phyloP scores from a whole-genome alignment of 805 yeast genomes.

The Hanseniaspora valbyensis region DNA sequence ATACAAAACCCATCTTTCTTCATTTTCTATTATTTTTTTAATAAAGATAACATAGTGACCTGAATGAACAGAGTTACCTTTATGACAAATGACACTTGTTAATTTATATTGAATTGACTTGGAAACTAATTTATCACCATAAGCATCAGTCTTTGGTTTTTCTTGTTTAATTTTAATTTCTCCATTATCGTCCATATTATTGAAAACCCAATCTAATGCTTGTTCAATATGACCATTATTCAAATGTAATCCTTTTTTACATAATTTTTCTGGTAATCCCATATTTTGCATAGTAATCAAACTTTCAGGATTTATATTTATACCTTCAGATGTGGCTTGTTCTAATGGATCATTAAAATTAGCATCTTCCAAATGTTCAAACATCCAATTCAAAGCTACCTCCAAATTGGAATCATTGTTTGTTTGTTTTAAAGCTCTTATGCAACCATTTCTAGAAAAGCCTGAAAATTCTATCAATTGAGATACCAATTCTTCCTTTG shows the following conservation, averaged over 20 bases:
- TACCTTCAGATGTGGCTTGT: conserved; percentile 21
- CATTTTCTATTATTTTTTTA: conserved; percentile 33
- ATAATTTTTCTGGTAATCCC: conserved; percentile 64
- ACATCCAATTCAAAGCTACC: conserved; percentile 80
- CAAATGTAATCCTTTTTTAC: conserved; percentile 59
- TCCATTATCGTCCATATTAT: conserved; percentile 70
- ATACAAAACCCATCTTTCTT: conserved; percentile 58
- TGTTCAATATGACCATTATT: conserved; percentile 53
- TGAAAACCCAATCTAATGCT: conserved; percentile 86
- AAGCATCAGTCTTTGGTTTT: conserved; percentile 8
- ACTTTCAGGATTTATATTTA: conserved; percentile 23
- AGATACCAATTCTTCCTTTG: conserved; percentile 45
- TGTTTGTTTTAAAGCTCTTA: conserved; percentile 59
- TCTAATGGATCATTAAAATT: conserved; percentile 58
- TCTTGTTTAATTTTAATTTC: conserved; percentile 28
- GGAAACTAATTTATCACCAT: conserved; percentile 19
- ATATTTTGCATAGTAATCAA: conserved; percentile 34
- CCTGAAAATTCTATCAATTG: conserved; percentile 65
- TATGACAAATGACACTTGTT: conserved; percentile 69
- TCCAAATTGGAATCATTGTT: conserved; percentile 51
- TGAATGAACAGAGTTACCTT: conserved; percentile 79
- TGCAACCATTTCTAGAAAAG: conserved; percentile 57
- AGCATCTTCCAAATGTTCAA: conserved; percentile 77
- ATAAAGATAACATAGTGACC: conserved; percentile 85
- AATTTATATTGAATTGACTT: conserved; percentile 28